A percentile compares a stretch with the other conserved stretches of the same genome.
phyloP scores from a whole-genome alignment of 2,329 filamentous ascomycete genomes.

The Hymenotorrendiella dingleyae region DNA sequence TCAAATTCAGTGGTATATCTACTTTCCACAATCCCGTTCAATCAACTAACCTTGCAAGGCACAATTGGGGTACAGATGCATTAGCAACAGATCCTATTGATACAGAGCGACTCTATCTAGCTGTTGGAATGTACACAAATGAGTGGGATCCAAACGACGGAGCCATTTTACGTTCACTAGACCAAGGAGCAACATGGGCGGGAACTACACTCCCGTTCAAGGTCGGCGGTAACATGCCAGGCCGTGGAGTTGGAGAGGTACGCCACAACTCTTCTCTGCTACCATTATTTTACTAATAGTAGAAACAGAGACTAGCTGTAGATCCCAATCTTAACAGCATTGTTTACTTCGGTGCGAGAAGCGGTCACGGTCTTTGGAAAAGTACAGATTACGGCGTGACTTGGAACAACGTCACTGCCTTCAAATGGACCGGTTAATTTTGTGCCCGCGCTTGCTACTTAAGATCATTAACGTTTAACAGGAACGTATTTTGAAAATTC shows the following conservation, averaged over 20 bases:
- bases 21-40: background rate
- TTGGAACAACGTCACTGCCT: constrained; percentile 46
- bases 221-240: constrained; percentile 57
- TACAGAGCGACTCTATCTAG: constrained; percentile 45
- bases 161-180: constrained; percentile 47
- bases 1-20: background rate
- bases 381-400: constrained; percentile 49
- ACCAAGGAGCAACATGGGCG: constrained; percentile 48
- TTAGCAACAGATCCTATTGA: constrained; percentile 50
- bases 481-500: constrained; percentile 19
- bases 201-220: constrained; percentile 49
- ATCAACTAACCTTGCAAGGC: constrained; percentile 31
- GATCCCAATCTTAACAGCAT: constrained; percentile 52
- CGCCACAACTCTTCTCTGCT: background rate
- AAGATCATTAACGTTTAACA: constrained; percentile 9
- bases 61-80: constrained; percentile 52
- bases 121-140: constrained; percentile 54
- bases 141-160: constrained; percentile 52
- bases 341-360: constrained; percentile 52
- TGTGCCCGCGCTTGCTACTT: no score
- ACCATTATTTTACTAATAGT: constrained; percentile 1
- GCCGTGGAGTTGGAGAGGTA: constrained; percentile 49
- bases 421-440: constrained; percentile 44
- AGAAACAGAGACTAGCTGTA: constrained; percentile 41
- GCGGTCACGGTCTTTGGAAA: constrained; percentile 53